Evolutionary conservation across 306 rosid species (phyloP), one percentile per base, ranked within the genome.

Genomic region (Echinosophora koreensis): DNA sequence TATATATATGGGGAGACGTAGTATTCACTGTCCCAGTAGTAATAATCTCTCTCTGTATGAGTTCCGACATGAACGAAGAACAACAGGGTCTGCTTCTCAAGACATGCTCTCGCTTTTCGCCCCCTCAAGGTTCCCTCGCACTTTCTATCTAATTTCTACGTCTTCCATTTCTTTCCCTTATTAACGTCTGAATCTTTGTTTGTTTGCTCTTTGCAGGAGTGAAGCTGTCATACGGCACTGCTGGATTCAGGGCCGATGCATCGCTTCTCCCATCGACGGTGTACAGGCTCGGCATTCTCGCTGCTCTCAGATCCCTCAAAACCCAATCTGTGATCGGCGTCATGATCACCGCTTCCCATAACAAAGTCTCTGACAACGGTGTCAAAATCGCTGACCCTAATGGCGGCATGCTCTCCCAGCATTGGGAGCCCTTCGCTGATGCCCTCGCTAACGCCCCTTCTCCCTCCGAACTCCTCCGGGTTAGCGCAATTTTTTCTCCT

Each of bases 281-380:
- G 34, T 92, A 76, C 83, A 81, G 98, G 58, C 73, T 81, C 15
- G 98, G 97, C 47, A 92, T 92, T 58, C 81, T 94, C 28, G 96
- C 97, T 0, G 93, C 95, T 47, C 91, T 90, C 7, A 79, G 98
- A 77, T 89, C 98, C 14, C 79, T 90, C 41, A 78, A 83, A 64
- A 86, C 89, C 15, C 84, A 73, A 15, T 84, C 92, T 5, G 91
- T 88, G 74, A 92, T 85, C 9, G 98, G 98, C 30, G 12, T 95
- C 74, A 88, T 89, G 98, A 90, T 95, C 81, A 95, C 97, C 0
- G 97, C 98, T 8, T 95, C 98, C 2, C 98, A 95, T 78, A 95
- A 95, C 84, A 38, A 85, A 67, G 85, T 89, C 41, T 89, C 97
- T 34, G 97, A 95, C 65, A 95, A 95, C 76, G 98, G 98, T 14